These are phyloP conservation scores for Hemisphaericaspora xylofermentans DNA, from an alignment of 1,139 yeast genomes.

Conservation along the genomic window DNA sequence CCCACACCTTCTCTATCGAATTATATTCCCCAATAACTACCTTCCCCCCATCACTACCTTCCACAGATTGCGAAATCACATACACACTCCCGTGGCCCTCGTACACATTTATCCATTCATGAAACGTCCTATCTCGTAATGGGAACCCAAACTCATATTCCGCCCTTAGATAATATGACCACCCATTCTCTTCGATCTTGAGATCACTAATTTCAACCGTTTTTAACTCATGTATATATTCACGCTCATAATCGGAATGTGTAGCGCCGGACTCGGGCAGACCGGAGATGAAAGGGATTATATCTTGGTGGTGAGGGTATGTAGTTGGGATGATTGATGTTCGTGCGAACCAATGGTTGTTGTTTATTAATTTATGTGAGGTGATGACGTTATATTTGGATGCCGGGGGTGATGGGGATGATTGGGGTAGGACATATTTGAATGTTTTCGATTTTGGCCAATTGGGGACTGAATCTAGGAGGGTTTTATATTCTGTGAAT, in stretches of 20 bases:
- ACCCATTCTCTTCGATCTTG: constrained; percentile 11
- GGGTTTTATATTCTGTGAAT: not conserved
- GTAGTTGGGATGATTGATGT: not conserved
- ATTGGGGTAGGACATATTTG: not conserved
- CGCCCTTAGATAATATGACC: constrained; percentile 27
- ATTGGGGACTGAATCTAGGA: not conserved
- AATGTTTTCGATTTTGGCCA: constrained; percentile 1
- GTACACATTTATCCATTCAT: constrained; percentile 53
- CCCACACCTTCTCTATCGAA: constrained; percentile 55
- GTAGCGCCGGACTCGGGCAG: constrained; percentile 18
- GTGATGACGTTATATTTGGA: not conserved
- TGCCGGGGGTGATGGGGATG: not conserved
- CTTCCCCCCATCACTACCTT: constrained; percentile 17
- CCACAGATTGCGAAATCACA: constrained; percentile 53
- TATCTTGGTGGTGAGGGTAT: not conserved
- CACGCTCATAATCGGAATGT: constrained; percentile 36
- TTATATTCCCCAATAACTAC: constrained; percentile 49
- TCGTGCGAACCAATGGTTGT: constrained; percentile 2
- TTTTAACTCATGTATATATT: constrained; percentile 34
- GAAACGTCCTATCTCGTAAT: constrained; percentile 51
- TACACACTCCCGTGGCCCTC: constrained; percentile 34
- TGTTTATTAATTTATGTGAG: not conserved
- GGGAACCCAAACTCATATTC: constrained; percentile 53
- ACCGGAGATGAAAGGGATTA: constrained; percentile 5
- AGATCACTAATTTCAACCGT: constrained; percentile 13